A percentile compares a stretch with the other conserved stretches of the same genome.
Conservation (phyloP, 192 early-diverging fungal species). For the Oehlia diaphana region DNA sequence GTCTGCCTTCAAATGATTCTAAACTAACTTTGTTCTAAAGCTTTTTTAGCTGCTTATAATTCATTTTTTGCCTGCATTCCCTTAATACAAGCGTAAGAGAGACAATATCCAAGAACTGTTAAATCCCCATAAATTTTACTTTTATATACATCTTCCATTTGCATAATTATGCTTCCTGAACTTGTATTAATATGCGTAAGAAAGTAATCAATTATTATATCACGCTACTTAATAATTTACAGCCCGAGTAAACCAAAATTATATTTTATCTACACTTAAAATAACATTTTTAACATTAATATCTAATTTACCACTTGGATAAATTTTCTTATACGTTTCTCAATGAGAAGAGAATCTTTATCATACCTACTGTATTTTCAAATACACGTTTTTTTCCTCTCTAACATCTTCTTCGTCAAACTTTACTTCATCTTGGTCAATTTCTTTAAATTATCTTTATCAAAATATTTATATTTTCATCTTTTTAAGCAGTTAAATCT, state of each 20-base stretch:
- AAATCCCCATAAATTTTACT: slow-evolving; percentile 64
- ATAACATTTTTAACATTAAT: slow-evolving; percentile 71
- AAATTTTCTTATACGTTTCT: slow-evolving; percentile 59
- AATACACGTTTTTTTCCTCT: slow-evolving; percentile 56
- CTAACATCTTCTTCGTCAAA: slow-evolving; percentile 67
- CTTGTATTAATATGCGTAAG: too few relatives aligned
- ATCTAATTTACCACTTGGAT: slow-evolving; percentile 58
- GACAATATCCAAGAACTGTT: slow-evolving; percentile 65
- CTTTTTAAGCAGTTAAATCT: not conserved
- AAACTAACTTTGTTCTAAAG: slow-evolving; percentile 55
- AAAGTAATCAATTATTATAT: too few relatives aligned
- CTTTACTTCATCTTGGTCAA: slow-evolving; percentile 44
- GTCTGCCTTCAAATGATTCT: slow-evolving; percentile 51
- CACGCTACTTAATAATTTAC: slow-evolving; percentile 26
- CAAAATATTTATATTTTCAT: not conserved
- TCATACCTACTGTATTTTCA: slow-evolving; percentile 31
- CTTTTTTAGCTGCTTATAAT: slow-evolving; percentile 40
- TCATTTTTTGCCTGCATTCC: slow-evolving; percentile 54
- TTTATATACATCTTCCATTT: too few relatives aligned
- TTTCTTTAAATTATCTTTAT: slow-evolving; percentile 26
- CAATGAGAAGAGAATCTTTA: slow-evolving; percentile 51
- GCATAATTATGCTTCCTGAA: too few relatives aligned
- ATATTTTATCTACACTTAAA: slow-evolving; percentile 59
- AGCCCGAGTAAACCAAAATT: slow-evolving; percentile 70
- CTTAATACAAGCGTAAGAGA: slow-evolving; percentile 73